Conservation (phyloP, 768 basidiomycete genomes). For the Lactifluus piperatus region DNA sequence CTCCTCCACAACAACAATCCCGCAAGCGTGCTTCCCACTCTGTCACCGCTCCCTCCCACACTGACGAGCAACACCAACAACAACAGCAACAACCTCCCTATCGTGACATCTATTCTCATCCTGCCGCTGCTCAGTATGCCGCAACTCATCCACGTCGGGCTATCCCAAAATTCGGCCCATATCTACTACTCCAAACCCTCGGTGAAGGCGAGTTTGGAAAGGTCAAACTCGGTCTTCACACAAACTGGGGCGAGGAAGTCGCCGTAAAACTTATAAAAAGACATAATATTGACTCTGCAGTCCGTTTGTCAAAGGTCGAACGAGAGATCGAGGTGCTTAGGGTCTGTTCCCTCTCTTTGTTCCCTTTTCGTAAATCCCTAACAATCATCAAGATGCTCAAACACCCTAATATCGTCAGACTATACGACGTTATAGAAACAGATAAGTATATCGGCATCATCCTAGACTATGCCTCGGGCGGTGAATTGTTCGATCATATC, state of each 20-base stretch:
- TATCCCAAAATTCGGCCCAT: constrained; percentile 92
- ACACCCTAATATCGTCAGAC: constrained; percentile 95
- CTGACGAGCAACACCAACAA: constrained; percentile 30
- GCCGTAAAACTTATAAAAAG: constrained; percentile 94
- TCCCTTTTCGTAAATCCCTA: constrained; percentile 1
- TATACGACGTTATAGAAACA: constrained; percentile 98
- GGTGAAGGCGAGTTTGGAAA: constrained; percentile 99
- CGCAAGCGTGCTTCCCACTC: constrained; percentile 68
- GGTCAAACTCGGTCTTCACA: constrained; percentile 94
- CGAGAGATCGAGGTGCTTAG: constrained; percentile 95
- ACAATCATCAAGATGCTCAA: constrained; percentile 63
- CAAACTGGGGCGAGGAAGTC: constrained; percentile 94
- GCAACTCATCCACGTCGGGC: constrained; percentile 77
- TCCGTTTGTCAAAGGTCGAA: constrained; percentile 91
- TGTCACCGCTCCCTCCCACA: constrained; percentile 45
- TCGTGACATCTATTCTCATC: constrained; percentile 76
- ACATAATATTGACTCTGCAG: constrained; percentile 79
- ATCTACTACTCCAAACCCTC: constrained; percentile 88
- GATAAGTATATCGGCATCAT: constrained; percentile 99
- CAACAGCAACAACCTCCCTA: constrained; percentile 31
- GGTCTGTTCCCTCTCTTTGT: constrained; percentile 40
- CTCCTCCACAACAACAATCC: constrained; percentile 29
- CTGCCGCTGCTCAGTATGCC: constrained; percentile 75
- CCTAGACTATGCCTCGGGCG: constrained; percentile 95
- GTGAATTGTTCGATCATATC: constrained; percentile 98